Evolutionary conservation across 179 eudicot species (phyloP).

Genomic region (Pouteria campechiana): DNA sequence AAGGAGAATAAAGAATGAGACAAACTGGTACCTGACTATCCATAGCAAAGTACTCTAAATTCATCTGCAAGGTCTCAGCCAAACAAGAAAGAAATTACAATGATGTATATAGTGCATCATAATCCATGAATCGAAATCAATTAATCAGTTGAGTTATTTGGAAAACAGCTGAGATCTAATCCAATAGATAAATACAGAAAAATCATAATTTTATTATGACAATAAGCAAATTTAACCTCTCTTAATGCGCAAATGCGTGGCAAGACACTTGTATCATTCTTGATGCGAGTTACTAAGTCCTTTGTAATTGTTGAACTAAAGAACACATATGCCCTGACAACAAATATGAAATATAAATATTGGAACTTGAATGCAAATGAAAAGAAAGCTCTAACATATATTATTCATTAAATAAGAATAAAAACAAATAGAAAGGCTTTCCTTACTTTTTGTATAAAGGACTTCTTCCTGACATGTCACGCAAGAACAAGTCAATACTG

Average conservation of each 20-base stretch:
- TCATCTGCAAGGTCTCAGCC: slow-evolving; percentile 60
- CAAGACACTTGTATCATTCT: slow-evolving; percentile 73
- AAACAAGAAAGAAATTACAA: slow-evolving; percentile 4
- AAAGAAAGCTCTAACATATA: not conserved
- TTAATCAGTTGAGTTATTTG: too few relatives aligned
- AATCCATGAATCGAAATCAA: too few relatives aligned
- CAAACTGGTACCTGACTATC: slow-evolving; percentile 98
- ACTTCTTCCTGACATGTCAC: slow-evolving; percentile 89
- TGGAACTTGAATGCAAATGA: not conserved
- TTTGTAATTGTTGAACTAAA: slow-evolving; percentile 64
- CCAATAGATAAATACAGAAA: too few relatives aligned
- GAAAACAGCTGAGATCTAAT: too few relatives aligned
- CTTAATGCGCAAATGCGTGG: slow-evolving; percentile 94
- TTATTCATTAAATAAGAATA: not conserved
- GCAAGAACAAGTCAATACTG: slow-evolving; percentile 78
- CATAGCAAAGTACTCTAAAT: slow-evolving; percentile 89
- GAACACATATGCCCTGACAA: slow-evolving; percentile 33
- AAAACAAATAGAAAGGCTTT: slow-evolving; percentile 1
- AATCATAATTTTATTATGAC: too few relatives aligned
- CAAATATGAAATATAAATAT: not conserved
- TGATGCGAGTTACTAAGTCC: slow-evolving; percentile 68
- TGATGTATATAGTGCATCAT: not conserved
- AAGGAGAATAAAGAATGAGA: too few relatives aligned
- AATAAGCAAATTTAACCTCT: slow-evolving; percentile 46
- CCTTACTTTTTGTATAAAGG: slow-evolving; percentile 87